Evolutionary conservation across 352 stramenopile species (phyloP).

Genomic region (Phytopythium helicoides): DNA sequence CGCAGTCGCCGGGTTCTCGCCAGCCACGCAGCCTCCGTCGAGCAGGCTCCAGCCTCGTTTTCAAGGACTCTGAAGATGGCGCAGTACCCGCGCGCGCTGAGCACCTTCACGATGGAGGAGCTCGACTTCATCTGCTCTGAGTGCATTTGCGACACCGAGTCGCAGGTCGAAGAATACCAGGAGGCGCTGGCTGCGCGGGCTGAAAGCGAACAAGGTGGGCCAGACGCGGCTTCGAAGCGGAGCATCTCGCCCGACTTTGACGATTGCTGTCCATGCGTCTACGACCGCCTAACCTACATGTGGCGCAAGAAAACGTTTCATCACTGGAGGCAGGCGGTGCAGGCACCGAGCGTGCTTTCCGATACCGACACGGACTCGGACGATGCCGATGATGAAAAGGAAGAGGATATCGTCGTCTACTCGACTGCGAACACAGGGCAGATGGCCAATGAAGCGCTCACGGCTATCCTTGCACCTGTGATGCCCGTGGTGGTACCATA

Average conservation of each 20-base stretch:
- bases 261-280: slow-evolving; percentile 62
- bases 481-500: slow-evolving; percentile 47
- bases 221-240: not conserved
- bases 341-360: slow-evolving; percentile 4
- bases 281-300: slow-evolving; percentile 71
- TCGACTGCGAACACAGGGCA: not conserved
- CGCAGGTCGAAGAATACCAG: slow-evolving; percentile 29
- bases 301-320: slow-evolving; percentile 79
- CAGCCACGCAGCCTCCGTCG: no score
- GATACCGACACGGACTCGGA: not conserved
- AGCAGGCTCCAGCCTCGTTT: no score
- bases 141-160: slow-evolving; percentile 53
- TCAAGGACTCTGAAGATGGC: slow-evolving; percentile 6
- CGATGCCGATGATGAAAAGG: not conserved
- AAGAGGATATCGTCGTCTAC: no score
- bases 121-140: slow-evolving; percentile 57
- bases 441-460: not conserved
- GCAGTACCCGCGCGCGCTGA: slow-evolving; percentile 12
- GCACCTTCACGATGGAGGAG: slow-evolving; percentile 46
- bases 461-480: slow-evolving; percentile 22
- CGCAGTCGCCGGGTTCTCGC: not conserved
- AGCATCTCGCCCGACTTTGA: slow-evolving; percentile 17
- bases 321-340: slow-evolving; percentile 54
- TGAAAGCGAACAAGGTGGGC: not conserved
- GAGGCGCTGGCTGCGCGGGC: slow-evolving; percentile 11